Base-by-base conservation (phyloP, 768 basidiomycete genomes). In the Artomyces pyxidatus region DNA sequence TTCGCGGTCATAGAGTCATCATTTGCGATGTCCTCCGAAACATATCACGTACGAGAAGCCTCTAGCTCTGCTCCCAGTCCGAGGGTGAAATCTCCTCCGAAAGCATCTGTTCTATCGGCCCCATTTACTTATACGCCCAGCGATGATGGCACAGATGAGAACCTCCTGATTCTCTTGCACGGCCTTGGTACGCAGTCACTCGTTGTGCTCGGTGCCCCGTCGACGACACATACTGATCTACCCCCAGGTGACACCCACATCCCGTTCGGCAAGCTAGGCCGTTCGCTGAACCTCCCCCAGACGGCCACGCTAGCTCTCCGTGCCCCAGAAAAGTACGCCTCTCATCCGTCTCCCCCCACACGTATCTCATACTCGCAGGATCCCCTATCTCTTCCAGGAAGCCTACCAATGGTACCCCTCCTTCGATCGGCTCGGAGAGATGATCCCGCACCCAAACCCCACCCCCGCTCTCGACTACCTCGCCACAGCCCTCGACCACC, bases 341-440 rank as follows among this genome's bases (percentile, higher is more conserved):
- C 5, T 14, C 11, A 26, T 3, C 19, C 39, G n/a, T 0, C 42
- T 11, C 17, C 19, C 26, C 21, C 42, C 42, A 35, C 22, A 32
- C 46, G 22, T 32, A n/a, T 4, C n/a, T 2, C 37, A 21, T 9
- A 49, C n/a, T 41, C 10, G 19, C 62, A 89, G 86, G 58, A 75
- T 92, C 30, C 89, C 89, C 0, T 89, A 77, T 59, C 71, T 91
- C 17, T 78, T 88, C 58, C 85, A 88, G 63, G 72, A 81, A 30
- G 81, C 88, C 2, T 94, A 74, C 61, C 85, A 92, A 59, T 94
- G 90, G 91, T 94, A 87, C 66, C 65, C 74, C 10, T 86, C 88
- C 38, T 94, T 93, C 63, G 82, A 89, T 60, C 69, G 65, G 6
- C 75, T 93, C 6, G 92, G 92, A 2, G 88, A 88, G 52, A 66